Base-by-base conservation (phyloP, 2,329 filamentous ascomycete species). In the Chaetomium sp. region DNA sequence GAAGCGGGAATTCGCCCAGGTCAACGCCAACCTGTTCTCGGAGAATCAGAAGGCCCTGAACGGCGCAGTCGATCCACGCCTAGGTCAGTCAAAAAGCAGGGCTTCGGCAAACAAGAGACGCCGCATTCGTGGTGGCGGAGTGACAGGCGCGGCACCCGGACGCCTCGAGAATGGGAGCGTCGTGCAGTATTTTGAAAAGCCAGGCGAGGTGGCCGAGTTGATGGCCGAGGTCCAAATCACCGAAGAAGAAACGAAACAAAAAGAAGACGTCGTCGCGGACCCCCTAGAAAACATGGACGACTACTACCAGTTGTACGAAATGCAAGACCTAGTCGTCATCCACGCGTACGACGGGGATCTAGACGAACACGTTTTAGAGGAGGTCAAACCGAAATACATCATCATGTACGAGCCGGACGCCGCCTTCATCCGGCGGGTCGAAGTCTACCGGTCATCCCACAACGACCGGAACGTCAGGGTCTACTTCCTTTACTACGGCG, bases 341-440 rank as follows among this genome's bases (percentile, higher is more conserved):
- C 95, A 98, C 75, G 90, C 95, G 1, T 99, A 97, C 75, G 93
- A 97, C 65, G 93, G 93, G 12, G 95, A 98, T 74, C 90, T 94
- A 80, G 95, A 99, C 75, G 95, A 98, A 74, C 92, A 96, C 75
- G 85, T 98, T n/a, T 84, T 99, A 1, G 94, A 99, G 75, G 95
- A 99, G 77, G 84, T 95, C 64, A 93, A 91, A 73, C 95, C 95
- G 38, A 88, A 91, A 66, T 97, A 97, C 76, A 92, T 99, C 65
- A 90, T 99, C 79, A 98, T 99, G 95, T 99, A 97, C 77, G 95
- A 98, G 75, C 94, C 95, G 0, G 93, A 98, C 70, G 88, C 94
- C 3, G 89, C 94, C 3, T 99, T 99, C 76, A 97, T 98, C 72
- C 88, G 95, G 16, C 85, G 94, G 45, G 90, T 99, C 23, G 95